Conservation (phyloP, 2,329 filamentous ascomycete species). For the Penicillium capsulatum region DNA sequence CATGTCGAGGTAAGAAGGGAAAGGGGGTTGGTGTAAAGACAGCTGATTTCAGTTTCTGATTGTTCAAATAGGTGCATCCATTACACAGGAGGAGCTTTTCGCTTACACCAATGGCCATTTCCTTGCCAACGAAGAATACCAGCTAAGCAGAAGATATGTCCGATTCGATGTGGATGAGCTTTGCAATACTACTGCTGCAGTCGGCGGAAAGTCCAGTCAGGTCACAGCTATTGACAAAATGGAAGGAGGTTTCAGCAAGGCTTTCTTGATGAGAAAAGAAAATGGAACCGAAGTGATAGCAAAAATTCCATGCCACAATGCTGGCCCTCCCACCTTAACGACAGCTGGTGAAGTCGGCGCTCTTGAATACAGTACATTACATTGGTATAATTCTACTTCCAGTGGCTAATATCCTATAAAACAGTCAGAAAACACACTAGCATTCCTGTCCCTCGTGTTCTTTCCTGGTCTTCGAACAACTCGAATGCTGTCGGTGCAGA, state of each 20-base stretch:
- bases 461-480: constrained; percentile 20
- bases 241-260: constrained; percentile 34
- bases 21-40: no score
- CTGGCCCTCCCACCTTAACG: constrained; percentile 24
- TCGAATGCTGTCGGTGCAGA: constrained; percentile 36
- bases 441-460: constrained; percentile 25
- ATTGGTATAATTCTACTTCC: background rate
- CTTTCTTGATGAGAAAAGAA: constrained; percentile 27
- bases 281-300: constrained; percentile 31
- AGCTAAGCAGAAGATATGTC: constrained; percentile 21
- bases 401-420: background rate
- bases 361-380: constrained; percentile 23
- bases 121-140: constrained; percentile 23
- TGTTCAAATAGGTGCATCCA: constrained; percentile 2
- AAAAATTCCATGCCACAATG: constrained; percentile 30
- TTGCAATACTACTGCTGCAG: constrained; percentile 16
- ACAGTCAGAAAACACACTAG: constrained; percentile 19
- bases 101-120: constrained; percentile 30
- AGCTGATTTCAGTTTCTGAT: no score
- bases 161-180: constrained; percentile 24
- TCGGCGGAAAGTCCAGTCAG: constrained; percentile 8
- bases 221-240: constrained; percentile 22
- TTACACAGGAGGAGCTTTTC: constrained; percentile 22
- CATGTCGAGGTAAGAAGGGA: no score
- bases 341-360: constrained; percentile 32